phyloP scores from a whole-genome alignment of 305 asterid genomes.

The Fraxinus baroniana region DNA sequence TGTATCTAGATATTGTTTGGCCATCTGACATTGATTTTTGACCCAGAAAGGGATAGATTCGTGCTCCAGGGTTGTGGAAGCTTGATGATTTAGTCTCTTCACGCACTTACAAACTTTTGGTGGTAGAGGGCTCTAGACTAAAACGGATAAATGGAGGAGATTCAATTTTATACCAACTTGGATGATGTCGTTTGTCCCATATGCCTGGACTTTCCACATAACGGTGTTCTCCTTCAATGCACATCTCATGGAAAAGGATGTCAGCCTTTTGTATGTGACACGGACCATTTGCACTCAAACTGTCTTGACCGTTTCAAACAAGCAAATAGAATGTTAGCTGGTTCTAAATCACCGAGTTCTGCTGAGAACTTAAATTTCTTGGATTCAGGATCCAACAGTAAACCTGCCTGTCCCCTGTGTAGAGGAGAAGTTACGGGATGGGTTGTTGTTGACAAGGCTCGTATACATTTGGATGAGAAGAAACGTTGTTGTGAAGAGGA shows the following conservation, averaged over 20 bases:
- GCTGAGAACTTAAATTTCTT: constrained; percentile 19
- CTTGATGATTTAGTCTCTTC: constrained; percentile 30
- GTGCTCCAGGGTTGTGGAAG: not conserved
- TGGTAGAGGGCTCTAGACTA: constrained; percentile 26
- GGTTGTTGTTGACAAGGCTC: constrained; percentile 65
- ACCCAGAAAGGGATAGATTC: constrained; percentile 2
- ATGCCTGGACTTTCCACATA: constrained; percentile 77
- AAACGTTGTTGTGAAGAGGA: constrained; percentile 72
- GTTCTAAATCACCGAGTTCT: constrained; percentile 34
- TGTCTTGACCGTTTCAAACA: constrained; percentile 73
- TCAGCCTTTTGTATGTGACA: constrained; percentile 75
- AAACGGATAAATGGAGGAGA: constrained; percentile 45
- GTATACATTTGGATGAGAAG: constrained; percentile 54
- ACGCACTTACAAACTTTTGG: constrained; percentile 20
- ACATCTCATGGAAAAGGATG: constrained; percentile 70
- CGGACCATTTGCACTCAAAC: constrained; percentile 72
- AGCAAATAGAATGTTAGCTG: constrained; percentile 50
- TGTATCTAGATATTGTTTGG: not conserved
- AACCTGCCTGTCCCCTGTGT: constrained; percentile 71
- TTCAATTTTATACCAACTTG: constrained; percentile 59
- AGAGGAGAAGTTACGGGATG: constrained; percentile 83
- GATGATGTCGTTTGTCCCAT: constrained; percentile 70
- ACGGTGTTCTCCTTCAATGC: constrained; percentile 78
- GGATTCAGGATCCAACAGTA: constrained; percentile 30
- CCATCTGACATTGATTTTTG: constrained; percentile 9